A percentile compares a stretch with the other conserved stretches of the same genome.
Evolutionary conservation across 768 basidiomycete genomes (phyloP).

Genomic region (Lentinus brumalis): DNA sequence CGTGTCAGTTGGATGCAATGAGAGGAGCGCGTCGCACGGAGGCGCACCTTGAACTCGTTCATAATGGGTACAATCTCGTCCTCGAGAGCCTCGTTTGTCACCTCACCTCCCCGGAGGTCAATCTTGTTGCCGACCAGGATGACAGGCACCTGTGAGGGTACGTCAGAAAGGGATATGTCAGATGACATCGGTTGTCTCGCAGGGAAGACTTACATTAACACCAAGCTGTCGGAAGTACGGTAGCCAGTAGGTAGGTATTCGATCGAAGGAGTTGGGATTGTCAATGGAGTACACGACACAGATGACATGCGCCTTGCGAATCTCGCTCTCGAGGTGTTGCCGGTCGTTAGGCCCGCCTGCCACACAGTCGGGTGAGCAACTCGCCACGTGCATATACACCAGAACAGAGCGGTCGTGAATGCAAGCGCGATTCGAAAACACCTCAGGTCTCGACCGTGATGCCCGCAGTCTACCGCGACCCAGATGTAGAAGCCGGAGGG

Average conservation of each 20-base stretch:
- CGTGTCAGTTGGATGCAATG: not conserved
- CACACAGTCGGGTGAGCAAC: not conserved
- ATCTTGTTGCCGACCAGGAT: conserved; percentile 99
- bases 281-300: conserved; percentile 97
- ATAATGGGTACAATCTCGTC: conserved; percentile 96
- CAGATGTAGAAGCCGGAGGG: not conserved
- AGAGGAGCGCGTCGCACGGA: too few species aligned
- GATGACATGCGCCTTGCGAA: conserved; percentile 97
- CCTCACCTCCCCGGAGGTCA: conserved; percentile 88
- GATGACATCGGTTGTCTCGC: too few species aligned
- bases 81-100: conserved; percentile 92
- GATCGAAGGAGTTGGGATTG: conserved; percentile 94
- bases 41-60: conserved; percentile 93
- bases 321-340: conserved; percentile 89
- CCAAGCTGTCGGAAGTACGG: conserved; percentile 93
- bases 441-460: too few species aligned
- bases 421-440: too few species aligned
- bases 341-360: conserved; percentile 85
- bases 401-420: conserved; percentile 6
- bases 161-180: not conserved
- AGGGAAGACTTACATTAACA: conserved; percentile 72
- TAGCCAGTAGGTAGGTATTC: conserved; percentile 98
- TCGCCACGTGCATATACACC: not conserved
- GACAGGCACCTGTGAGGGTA: conserved; percentile 73
- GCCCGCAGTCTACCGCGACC: not conserved